Percentiles rank a stretch among this genome's conserved stretches.
These are phyloP conservation scores for Ascobolus immersus DNA, from an alignment of 495 filamentous ascomycete species.

Conservation along the genomic window DNA sequence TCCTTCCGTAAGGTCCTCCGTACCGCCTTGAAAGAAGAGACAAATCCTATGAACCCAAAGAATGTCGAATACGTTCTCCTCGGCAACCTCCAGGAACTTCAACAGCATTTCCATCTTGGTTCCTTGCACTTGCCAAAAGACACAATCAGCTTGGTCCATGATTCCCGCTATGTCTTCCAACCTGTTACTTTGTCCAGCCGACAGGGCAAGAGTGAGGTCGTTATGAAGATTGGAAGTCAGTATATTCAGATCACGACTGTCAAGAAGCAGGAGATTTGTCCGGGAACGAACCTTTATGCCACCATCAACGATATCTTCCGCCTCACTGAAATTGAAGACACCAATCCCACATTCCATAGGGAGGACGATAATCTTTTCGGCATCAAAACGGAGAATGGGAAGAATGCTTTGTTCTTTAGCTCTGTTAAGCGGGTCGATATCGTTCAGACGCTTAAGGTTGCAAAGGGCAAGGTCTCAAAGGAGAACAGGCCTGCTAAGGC, in stretches of 20 bases:
- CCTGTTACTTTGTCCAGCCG: constrained; percentile 38
- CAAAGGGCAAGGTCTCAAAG: constrained; percentile 34
- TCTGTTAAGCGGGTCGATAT: constrained; percentile 34
- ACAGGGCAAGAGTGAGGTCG: constrained; percentile 38
- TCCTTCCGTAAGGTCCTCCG: constrained; percentile 33
- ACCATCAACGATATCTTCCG: constrained; percentile 43
- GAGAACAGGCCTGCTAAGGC: constrained; percentile 29
- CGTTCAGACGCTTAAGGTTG: constrained; percentile 30
- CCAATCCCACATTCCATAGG: constrained; percentile 29
- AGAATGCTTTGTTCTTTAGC: constrained; percentile 40
- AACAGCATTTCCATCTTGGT: constrained; percentile 36
- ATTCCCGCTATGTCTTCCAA: constrained; percentile 36
- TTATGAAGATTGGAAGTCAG: constrained; percentile 36
- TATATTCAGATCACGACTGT: constrained; percentile 43
- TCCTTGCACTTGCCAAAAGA: constrained; percentile 38
- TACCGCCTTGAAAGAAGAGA: constrained; percentile 28
- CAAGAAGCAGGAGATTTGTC: constrained; percentile 37
- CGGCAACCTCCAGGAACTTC: constrained; percentile 32
- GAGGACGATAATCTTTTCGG: constrained; percentile 42
- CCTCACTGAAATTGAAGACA: constrained; percentile 36
- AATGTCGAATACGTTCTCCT: constrained; percentile 37
- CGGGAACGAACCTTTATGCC: constrained; percentile 28
- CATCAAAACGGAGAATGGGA: constrained; percentile 37
- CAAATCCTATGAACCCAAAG: constrained; percentile 28
- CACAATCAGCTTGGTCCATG: constrained; percentile 36